These are phyloP conservation scores for Ustilago cynodontis DNA, from an alignment of 1,284 basidiomycete genomes.

Conservation along the genomic window DNA sequence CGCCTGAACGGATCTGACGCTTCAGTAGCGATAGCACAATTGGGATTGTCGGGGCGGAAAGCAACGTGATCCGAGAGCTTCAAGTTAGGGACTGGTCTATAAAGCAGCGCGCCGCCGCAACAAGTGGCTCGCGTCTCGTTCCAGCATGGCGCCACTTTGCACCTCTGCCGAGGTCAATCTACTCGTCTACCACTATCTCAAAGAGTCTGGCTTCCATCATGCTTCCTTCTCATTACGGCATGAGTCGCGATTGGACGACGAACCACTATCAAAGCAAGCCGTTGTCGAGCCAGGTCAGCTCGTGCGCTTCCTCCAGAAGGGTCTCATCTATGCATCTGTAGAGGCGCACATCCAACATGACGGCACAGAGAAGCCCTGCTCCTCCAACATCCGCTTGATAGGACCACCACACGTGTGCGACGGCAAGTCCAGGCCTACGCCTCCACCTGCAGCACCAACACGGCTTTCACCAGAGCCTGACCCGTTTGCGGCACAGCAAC, in stretches of 20 bases:
- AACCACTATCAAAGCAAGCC: slow-evolving; percentile 63
- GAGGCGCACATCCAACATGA: slow-evolving; percentile 63
- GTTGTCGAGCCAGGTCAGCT: slow-evolving; percentile 66
- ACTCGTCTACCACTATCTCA: slow-evolving; percentile 69
- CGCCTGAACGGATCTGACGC: background rate
- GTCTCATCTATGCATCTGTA: slow-evolving; percentile 65
- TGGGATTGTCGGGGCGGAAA: background rate
- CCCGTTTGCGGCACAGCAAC: slow-evolving; percentile 32
- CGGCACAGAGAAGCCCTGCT: slow-evolving; percentile 63
- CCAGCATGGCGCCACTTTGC: slow-evolving; percentile 58
- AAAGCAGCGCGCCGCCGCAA: background rate
- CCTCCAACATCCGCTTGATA: slow-evolving; percentile 56
- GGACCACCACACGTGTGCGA: slow-evolving; percentile 66
- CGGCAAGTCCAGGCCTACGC: slow-evolving; percentile 49
- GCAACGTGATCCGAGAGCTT: background rate
- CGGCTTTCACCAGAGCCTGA: slow-evolving; percentile 54
- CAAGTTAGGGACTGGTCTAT: background rate
- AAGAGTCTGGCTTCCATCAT: slow-evolving; percentile 67
- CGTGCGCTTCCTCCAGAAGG: slow-evolving; percentile 64
- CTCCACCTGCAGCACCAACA: slow-evolving; percentile 33
- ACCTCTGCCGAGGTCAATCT: slow-evolving; percentile 67
- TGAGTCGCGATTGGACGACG: slow-evolving; percentile 66
- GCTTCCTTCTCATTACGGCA: slow-evolving; percentile 66
- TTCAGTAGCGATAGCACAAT: background rate
- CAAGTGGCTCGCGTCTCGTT: background rate